Conservation (phyloP, 2,329 filamentous ascomycete genomes). For the Hawksworthiomyces lignivorus region DNA sequence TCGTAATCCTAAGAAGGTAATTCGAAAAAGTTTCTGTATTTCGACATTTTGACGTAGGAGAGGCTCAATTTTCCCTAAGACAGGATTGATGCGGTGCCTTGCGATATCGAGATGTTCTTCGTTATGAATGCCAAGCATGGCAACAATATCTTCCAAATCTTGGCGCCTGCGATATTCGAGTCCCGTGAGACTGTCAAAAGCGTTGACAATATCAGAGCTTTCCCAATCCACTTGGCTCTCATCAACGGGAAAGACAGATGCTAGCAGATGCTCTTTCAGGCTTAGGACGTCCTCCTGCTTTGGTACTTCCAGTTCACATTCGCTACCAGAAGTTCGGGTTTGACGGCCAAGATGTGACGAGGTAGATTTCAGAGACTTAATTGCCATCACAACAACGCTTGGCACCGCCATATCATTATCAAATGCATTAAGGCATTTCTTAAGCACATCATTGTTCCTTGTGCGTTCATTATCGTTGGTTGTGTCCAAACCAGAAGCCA, state of each 20-base stretch:
- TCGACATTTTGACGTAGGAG: conserved; percentile 10
- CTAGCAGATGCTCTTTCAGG: conserved; percentile 1
- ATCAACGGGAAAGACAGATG: conserved; percentile 4
- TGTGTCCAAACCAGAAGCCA: too few species aligned
- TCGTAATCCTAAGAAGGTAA: conserved; percentile 12
- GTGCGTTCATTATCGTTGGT: neutral
- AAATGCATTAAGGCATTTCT: conserved; percentile 7
- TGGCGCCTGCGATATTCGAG: conserved; percentile 12
- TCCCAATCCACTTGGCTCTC: conserved; percentile 11
- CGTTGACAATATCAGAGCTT: conserved; percentile 4
- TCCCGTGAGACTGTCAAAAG: conserved; percentile 11
- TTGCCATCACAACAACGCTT: conserved; percentile 10
- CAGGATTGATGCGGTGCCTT: conserved; percentile 4
- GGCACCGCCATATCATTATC: conserved; percentile 11
- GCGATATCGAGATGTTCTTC: conserved; percentile 7
- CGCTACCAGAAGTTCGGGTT: too few species aligned
- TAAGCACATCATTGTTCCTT: neutral
- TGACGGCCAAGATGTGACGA: neutral
- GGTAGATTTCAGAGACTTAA: conserved; percentile 8
- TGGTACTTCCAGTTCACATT: conserved; percentile 1
- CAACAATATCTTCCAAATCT: conserved; percentile 10
- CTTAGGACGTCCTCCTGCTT: neutral
- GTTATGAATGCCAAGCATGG: conserved; percentile 5
- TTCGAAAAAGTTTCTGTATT: conserved; percentile 11
- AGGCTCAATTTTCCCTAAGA: conserved; percentile 4